A percentile compares a stretch with the other conserved stretches of the same genome.
phyloP scores from a whole-genome alignment of 257 asterid species.

The Oldenlandia corymbosa region DNA sequence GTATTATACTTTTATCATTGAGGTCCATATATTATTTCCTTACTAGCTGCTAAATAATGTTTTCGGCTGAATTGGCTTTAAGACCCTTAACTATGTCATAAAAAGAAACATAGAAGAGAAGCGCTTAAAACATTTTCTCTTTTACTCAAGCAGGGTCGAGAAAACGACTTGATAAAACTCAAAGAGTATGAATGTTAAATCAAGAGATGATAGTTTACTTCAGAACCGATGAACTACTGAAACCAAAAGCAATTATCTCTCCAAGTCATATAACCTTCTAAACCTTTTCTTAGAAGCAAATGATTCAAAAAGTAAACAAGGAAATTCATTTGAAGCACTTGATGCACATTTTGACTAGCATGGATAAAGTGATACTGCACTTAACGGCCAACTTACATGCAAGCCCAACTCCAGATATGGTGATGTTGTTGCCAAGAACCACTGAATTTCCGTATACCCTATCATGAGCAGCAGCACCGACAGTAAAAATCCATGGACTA shows the following conservation, averaged over 20 bases:
- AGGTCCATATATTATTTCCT: too few relatives aligned
- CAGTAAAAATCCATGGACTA: constrained; percentile 96
- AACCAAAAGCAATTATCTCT: background rate
- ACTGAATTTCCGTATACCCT: constrained; percentile 77
- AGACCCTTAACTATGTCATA: background rate
- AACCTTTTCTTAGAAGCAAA: background rate
- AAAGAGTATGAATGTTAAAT: background rate
- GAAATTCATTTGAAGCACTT: background rate
- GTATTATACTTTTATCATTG: too few relatives aligned
- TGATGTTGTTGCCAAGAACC: constrained; percentile 74
- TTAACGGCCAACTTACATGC: constrained; percentile 64
- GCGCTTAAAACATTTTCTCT: background rate
- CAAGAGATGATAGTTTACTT: background rate
- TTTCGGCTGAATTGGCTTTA: background rate
- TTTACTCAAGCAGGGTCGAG: background rate
- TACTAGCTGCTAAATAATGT: too few relatives aligned
- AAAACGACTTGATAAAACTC: background rate
- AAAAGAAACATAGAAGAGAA: background rate
- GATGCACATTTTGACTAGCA: background rate
- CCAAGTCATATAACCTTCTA: background rate
- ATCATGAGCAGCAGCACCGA: constrained; percentile 94
- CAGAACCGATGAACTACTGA: background rate
- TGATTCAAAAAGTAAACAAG: background rate
- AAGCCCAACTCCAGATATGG: constrained; percentile 90
- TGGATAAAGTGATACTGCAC: background rate